Percentiles rank a stretch among this genome's conserved stretches.
Conservation (phyloP, 257 asterid genomes). For the Solanum neorickii region DNA sequence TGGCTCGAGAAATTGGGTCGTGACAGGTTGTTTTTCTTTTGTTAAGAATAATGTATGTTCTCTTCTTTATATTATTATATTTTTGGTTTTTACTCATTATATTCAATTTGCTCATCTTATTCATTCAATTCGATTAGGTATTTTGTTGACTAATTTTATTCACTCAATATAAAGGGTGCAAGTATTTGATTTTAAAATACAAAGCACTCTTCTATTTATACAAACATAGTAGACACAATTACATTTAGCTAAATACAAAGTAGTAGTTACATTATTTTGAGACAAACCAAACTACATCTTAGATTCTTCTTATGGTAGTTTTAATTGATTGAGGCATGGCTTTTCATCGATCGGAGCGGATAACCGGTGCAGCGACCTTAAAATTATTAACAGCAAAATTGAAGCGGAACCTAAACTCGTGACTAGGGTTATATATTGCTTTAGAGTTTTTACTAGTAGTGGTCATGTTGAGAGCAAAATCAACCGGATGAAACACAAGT, state of each 20-base stretch:
- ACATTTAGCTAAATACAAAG: not conserved
- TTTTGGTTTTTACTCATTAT: not conserved
- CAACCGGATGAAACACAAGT: not conserved
- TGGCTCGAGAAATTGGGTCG: too few species aligned
- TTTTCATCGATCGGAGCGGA: not conserved
- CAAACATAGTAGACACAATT: not conserved
- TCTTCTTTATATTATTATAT: not conserved
- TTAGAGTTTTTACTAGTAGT: not conserved
- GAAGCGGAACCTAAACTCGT: not conserved
- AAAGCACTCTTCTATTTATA: not conserved
- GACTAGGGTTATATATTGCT: not conserved
- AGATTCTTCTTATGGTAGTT: not conserved
- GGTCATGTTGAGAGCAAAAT: not conserved
- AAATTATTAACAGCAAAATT: not conserved
- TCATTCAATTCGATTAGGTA: not conserved
- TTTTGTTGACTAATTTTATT: not conserved
- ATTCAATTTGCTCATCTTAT: not conserved
- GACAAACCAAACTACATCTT: not conserved
- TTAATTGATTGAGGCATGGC: not conserved
- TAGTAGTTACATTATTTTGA: not conserved
- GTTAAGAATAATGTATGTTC: not conserved
- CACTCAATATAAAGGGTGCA: not conserved
- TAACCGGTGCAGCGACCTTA: not conserved
- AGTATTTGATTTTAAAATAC: not conserved
- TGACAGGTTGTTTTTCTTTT: not conserved